Evolutionary conservation across 179 eudicot genomes (phyloP), one percentile per base, ranked within the genome.

Genomic region (Beta macrorhiza): DNA sequence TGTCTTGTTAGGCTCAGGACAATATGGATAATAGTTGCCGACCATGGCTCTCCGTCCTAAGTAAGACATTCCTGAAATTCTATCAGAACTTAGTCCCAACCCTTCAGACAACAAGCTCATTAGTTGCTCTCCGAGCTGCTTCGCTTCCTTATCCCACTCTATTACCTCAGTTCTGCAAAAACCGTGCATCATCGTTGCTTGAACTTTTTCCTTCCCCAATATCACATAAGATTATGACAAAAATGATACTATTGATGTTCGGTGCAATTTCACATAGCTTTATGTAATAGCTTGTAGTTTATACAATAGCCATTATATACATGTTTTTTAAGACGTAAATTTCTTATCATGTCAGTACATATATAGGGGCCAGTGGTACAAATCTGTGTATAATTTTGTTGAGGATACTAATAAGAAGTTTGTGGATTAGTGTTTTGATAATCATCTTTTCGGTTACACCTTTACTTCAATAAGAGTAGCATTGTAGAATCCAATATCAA

Each of bases 1-100:
- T 0, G 91, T 93, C 80, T 86, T 78, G 51, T 87, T 88, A 4
- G 97, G 93, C 70, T 91, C 88, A 0, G 95, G 97, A 80, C 97
- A 93, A 44, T 83, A 75, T 12, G 97, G 97, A 74, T 91, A 93
- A 77, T 92, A 91, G 64, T 91, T 89, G 0, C 77, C 89, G n/a
- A 47, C 90, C 88, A 89, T 77, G 6, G 62, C n/a, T 79, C 87
- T 87, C 37, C 80, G 81, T 14, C 83, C 94, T 83, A 89, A 53
- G 77, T 89, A 91, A 7, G 82, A 20, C 83, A 79, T 6, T 4
- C 85, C 93, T 57, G 87, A 88, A 79, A 92, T 76, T 76, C 82
- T 85, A 19, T 89, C 87, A 5, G 10, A 44, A 2, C 55, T 76
- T 61, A 87, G n/a, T 29, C 97, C 97, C 75, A 92, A 78, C 14